These are phyloP conservation scores for Amylostereum chailletii DNA, from an alignment of 1,284 basidiomycete genomes.

Conservation along the genomic window DNA sequence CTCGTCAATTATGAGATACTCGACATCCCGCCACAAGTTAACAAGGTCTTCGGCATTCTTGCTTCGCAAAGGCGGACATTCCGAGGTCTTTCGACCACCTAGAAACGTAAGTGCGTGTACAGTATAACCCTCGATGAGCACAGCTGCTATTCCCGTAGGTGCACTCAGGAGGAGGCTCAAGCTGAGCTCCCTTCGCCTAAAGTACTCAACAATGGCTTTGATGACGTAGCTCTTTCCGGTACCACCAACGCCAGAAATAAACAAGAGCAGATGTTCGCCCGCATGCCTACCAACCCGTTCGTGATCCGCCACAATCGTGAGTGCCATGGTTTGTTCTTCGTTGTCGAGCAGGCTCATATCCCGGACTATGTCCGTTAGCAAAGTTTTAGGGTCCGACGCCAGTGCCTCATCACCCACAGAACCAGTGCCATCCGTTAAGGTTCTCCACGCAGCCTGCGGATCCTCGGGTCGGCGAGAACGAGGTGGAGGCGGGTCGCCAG, in stretches of 20 bases:
- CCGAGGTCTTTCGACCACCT: neutral
- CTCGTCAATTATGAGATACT: conserved; percentile 3
- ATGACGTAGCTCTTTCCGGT: conserved; percentile 14
- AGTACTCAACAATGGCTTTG: conserved; percentile 6
- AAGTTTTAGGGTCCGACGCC: no score
- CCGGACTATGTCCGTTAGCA: no score
- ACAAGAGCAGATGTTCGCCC: conserved; percentile 8
- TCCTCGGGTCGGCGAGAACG: no score
- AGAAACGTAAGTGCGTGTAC: conserved; percentile 9
- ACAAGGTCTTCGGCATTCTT: neutral
- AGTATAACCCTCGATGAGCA: conserved; percentile 8
- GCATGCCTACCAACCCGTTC: neutral
- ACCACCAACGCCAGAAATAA: conserved; percentile 11
- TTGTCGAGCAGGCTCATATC: neutral
- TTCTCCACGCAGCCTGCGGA: no score
- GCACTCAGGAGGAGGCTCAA: conserved; percentile 2
- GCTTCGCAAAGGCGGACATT: neutral
- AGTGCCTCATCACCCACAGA: no score
- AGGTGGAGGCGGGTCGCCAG: no score
- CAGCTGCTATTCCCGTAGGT: conserved; percentile 7
- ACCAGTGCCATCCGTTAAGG: no score
- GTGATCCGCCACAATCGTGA: conserved; percentile 2
- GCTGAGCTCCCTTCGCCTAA: neutral
- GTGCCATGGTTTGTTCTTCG: neutral
- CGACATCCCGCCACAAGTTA: neutral